Conservation (phyloP, 2,329 filamentous ascomycete genomes). For the Ophiocordyceps robertsii region DNA sequence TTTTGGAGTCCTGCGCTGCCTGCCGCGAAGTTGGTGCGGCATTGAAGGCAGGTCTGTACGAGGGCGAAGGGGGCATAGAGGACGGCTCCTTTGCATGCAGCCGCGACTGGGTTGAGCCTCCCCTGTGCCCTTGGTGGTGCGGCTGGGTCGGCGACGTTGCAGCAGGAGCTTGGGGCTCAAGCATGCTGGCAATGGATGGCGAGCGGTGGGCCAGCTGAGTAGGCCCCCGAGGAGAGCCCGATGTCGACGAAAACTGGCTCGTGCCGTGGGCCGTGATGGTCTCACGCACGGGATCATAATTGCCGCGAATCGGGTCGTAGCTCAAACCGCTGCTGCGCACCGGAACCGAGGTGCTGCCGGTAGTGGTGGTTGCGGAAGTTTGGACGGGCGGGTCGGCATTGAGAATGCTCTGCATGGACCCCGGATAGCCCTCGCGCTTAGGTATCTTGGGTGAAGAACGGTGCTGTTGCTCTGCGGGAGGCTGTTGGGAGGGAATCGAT, state of each 20-base stretch:
- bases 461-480: slow-evolving; percentile 18
- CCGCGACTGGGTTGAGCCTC: slow-evolving; percentile 14
- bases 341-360: slow-evolving; percentile 26
- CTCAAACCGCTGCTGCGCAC: slow-evolving; percentile 62
- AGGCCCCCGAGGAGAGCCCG: slow-evolving; percentile 34
- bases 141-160: slow-evolving; percentile 15
- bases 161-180: slow-evolving; percentile 40
- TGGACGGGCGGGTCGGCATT: slow-evolving; percentile 31
- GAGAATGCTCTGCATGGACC: slow-evolving; percentile 42
- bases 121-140: slow-evolving; percentile 12
- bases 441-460: slow-evolving; percentile 30
- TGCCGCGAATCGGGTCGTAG: slow-evolving; percentile 83
- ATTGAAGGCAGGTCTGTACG: slow-evolving; percentile 19
- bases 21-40: slow-evolving; percentile 19
- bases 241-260: slow-evolving; percentile 30
- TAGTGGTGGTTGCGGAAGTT: slow-evolving; percentile 23
- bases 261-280: slow-evolving; percentile 43
- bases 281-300: slow-evolving; percentile 49
- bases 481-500: slow-evolving; percentile 9
- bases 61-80: slow-evolving; percentile 29
- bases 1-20: slow-evolving; percentile 21
- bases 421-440: slow-evolving; percentile 37
- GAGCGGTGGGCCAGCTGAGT: slow-evolving; percentile 35
- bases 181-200: slow-evolving; percentile 80
- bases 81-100: slow-evolving; percentile 19